Evolutionary conservation across 345 rosid genomes (phyloP), one percentile per base, ranked within the genome.

Genomic region (Populus davidiana): DNA sequence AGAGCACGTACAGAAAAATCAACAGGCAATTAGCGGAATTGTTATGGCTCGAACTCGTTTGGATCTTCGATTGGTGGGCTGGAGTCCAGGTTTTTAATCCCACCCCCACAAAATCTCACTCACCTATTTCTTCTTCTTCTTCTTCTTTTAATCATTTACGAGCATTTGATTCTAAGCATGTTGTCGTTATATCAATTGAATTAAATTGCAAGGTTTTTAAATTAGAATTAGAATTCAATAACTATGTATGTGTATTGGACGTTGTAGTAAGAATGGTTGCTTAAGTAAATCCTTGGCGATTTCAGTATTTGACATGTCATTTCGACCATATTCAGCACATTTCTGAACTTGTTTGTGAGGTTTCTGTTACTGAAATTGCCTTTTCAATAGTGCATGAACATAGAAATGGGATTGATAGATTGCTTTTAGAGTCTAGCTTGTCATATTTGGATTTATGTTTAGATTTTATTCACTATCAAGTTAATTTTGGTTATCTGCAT

Each of bases 1-100:
- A 82, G 74, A 82, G 38, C 73, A 54, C 72, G 43, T 78, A 82
- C 76, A 78, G 85, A 72, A 82, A 20, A 44, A 44, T 78, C 54
- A 82, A 82, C 52, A 75, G 79, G 71, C 52, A 47, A 29, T 39
- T 82, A 13, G 82, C 85, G 10, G 82, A 82, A 65, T 75, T 75
- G 66, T 69, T 82, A 18, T 82, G 82, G 82, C 67, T 82, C 12
- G 85, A 82, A 76, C 85, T 82, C 23, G 80, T 82, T 1, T 82
- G 85, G 85, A 43, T 82, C 52, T 76, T 82, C 6, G 85, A 82
- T 71, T 82, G 85, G 85, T 82, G 85, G 85, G 85, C 82, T 4
- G 77, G 74, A 52, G 71, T 82, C 8, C 75, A 82, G 85, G 85
- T 82, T 36, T 67, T 18, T 14, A 44, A 14, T 3, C 41, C 20